Base-by-base conservation (phyloP, 2,329 filamentous ascomycete species). In the Onygena corvina region DNA sequence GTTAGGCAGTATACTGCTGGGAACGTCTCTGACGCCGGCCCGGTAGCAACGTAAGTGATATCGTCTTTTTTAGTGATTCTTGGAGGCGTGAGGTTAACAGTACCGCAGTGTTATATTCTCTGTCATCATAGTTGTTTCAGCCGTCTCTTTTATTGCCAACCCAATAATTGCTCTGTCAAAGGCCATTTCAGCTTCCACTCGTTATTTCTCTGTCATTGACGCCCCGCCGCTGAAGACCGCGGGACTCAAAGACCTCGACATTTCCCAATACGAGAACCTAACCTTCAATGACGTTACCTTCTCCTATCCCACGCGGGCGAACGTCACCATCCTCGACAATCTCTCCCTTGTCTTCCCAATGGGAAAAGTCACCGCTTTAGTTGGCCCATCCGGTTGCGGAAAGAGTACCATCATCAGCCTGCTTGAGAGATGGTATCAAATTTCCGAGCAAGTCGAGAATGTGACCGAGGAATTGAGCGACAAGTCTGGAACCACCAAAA, bases 281-380 rank as follows among this genome's bases (percentile, higher is more conserved):
- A 65, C 74, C 3, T 76, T 89, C 23, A 47, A 77, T 8, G 70
- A 78, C 35, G 76, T 89, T 8, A 76, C 73, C n/a, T 88, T 89
- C 58, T 76, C 82, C 1, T 89, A 89, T 57, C 84, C 84, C 0
- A 67, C 55, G 51, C 66, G 68, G 3, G 60, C 65, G 0, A 58
- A 62, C 14, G 59, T 64, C 3, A 59, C 58, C 6, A 61, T 69
- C 0, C 53, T 71, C 1, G 60, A 65, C 21, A 57, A 59, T 1
- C 55, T 71, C 11, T 54, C 60, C 53, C 50, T 65, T 20, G 52
- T 51, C 3, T 64, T 71, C 29, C 56, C 58, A 11, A 59, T 59
- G 5, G 62, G 64, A 3, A 67, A 67, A 49, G 64, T 64, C 0
- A 68, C 68, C 0, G 70, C 70, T 12, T 46, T 72, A n/a, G 68